Base-by-base conservation (phyloP, 768 basidiomycete species). In the Peribolospora baueri region DNA sequence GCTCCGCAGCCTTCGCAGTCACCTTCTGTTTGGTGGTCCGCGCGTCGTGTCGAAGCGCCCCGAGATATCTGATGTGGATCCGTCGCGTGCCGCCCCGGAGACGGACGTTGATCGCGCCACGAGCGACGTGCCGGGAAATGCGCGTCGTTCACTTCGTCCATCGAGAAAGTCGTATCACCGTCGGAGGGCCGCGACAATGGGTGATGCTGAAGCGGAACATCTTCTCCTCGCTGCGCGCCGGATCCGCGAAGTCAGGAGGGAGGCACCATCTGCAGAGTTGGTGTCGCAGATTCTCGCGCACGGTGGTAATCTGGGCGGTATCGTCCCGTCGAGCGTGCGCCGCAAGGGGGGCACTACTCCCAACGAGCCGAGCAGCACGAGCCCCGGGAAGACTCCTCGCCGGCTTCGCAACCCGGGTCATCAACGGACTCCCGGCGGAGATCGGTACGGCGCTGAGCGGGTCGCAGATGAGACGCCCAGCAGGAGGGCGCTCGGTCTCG, bases 171-270 rank as follows among this genome's bases (percentile, higher is more conserved):
- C 48, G 25, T 47, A 49, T n/a, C 8, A 3, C 39, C 48, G 14
- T 7, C 39, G 54, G 42, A 46, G 3, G 41, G 42, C 11, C 46
- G 50, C 3, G 11, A 42, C 5, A 25, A 61, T 62, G 57, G 63
- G 60, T 40, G 63, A 64, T 52, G 63, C 63, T 13, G 63, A 62
- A 39, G 50, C 61, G 2, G 63, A 62, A 46, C 57, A 55, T 14
- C 54, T 64, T 8, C 54, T 64, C 8, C 55, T 53, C 10, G 61
- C 61, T 2, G 58, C 56, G 5, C 60, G 59, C 52, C 45, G 38
- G 9, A 48, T 54, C 37, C 48, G 48, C 13, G 57, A 59, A 50
- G 51, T 60, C 37, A 48, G 56, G 5, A 39, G 61, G 3, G 54
- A 25, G 25, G 25, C 25, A 25, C 25, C 25, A 25, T 25, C 25